Conservation (phyloP, 768 basidiomycete genomes). For the Artomyces pyxidatus region DNA sequence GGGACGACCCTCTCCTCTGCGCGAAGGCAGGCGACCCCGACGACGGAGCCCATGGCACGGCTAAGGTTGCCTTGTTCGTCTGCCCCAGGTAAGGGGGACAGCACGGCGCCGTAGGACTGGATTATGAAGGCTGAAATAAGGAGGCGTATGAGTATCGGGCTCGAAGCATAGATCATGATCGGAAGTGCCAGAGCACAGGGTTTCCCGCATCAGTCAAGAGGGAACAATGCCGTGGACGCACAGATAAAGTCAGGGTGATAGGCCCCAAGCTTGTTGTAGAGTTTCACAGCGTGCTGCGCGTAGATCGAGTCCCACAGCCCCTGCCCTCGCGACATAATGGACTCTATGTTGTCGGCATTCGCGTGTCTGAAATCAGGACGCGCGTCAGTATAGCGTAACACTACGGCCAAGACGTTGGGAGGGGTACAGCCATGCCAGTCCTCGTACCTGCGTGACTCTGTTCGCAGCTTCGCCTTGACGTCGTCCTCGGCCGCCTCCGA, state of each 20-base stretch:
- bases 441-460: slow-evolving; percentile 37
- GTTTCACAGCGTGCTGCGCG: slow-evolving; percentile 81
- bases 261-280: slow-evolving; percentile 75
- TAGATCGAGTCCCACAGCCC: slow-evolving; percentile 84
- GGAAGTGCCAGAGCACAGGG: slow-evolving; percentile 2
- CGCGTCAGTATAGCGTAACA: too few relatives aligned
- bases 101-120: slow-evolving; percentile 73
- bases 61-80: slow-evolving; percentile 74
- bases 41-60: slow-evolving; percentile 75
- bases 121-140: slow-evolving; percentile 66
- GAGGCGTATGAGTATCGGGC: slow-evolving; percentile 6
- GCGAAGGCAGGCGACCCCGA: slow-evolving; percentile 78
- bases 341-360: slow-evolving; percentile 52
- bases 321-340: slow-evolving; percentile 59
- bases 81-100: slow-evolving; percentile 60
- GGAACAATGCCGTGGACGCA: slow-evolving; percentile 36
- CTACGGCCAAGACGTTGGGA: too few relatives aligned
- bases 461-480: slow-evolving; percentile 65
- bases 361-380: slow-evolving; percentile 3
- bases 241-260: slow-evolving; percentile 94
- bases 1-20: slow-evolving; percentile 81
- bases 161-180: slow-evolving; percentile 13
- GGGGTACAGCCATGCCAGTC: too few relatives aligned
- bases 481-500: slow-evolving; percentile 74
- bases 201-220: slow-evolving; percentile 7